These are phyloP conservation scores for Ambrosiella cleistominuta DNA, from an alignment of 2,329 filamentous ascomycete species.

Conservation along the genomic window DNA sequence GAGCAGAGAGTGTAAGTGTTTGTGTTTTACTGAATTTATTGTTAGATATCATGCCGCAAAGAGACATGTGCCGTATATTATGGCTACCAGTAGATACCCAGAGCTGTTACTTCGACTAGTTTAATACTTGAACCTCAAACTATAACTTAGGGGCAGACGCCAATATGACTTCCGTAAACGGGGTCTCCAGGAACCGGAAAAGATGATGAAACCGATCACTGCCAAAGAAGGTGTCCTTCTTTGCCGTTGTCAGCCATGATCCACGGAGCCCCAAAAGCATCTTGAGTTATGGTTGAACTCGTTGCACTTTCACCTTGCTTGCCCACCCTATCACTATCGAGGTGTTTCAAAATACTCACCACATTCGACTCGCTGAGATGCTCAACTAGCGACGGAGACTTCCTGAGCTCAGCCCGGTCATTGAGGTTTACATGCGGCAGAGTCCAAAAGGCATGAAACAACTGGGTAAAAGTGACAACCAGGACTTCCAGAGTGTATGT, in stretches of 20 bases:
- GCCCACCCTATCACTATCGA: constrained; percentile 29
- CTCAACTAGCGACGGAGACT: constrained; percentile 19
- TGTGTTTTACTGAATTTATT: neutral
- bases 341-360: constrained; percentile 34
- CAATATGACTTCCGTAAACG: constrained; percentile 36
- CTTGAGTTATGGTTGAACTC: constrained; percentile 40
- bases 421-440: neutral
- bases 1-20: neutral
- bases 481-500: neutral
- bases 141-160: constrained; percentile 16
- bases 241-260: constrained; percentile 38
- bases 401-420: constrained; percentile 13
- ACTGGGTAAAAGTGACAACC: neutral
- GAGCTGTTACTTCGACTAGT: neutral
- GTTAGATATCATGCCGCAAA: neutral
- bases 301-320: constrained; percentile 37
- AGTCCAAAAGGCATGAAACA: neutral
- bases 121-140: neutral
- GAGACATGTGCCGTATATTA: neutral
- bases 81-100: constrained; percentile 4
- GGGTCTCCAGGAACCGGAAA: constrained; percentile 46
- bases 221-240: constrained; percentile 52
- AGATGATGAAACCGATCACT: constrained; percentile 59
- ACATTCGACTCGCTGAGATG: constrained; percentile 29
- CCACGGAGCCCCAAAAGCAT: constrained; percentile 67